Evolutionary conservation across 2,329 filamentous ascomycete genomes (phyloP), one percentile per base, ranked within the genome.

Genomic region (Zopfia rhizophila): DNA sequence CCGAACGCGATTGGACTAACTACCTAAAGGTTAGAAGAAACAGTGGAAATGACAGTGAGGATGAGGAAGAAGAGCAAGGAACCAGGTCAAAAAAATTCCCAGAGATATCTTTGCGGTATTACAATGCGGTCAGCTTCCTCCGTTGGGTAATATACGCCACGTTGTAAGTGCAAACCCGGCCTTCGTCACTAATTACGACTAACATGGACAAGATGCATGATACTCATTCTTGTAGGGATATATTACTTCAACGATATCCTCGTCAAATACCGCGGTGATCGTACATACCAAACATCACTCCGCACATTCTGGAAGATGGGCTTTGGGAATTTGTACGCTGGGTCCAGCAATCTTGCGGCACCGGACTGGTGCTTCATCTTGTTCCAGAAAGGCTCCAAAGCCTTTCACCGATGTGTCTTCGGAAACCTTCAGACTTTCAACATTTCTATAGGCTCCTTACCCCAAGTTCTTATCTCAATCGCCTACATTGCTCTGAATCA

Each of bases 91-190:
- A 33, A 17, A 33, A 35, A 19, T 46, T 40, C 17, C 17, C 31
- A 27, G 3, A 6, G 12, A 46, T 7, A 14, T 22, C 11, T 5
- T 19, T 25, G 14, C 43, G 43, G 5, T 46, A 40, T 21, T 31
- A 46, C 19, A 35, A 40, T n/a, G 32, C 37, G 5, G 19, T 39
- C 6, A 40, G 36, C 14, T 17, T 40, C 21, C 8, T n/a, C 21
- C 43, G 43, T 38, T 46, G 37, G 37, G 24, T 31, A 11, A 18
- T 35, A 14, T 46, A 46, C 27, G 7, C 24, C n/a, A 46, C 27
- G 11, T 46, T 30, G 37, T 46, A 38, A 16, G 42, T 23, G 31
- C 13, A 13, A 11, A 12, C 16, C 19, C 29, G 6, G 3, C 30
- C 3, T 28, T 31, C 5, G 10, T 12, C 33, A 10, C 14, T 25